A percentile compares a stretch with the other conserved stretches of the same genome.
Conservation (phyloP, 495 filamentous ascomycete species). For the Penicillium pulvis region DNA sequence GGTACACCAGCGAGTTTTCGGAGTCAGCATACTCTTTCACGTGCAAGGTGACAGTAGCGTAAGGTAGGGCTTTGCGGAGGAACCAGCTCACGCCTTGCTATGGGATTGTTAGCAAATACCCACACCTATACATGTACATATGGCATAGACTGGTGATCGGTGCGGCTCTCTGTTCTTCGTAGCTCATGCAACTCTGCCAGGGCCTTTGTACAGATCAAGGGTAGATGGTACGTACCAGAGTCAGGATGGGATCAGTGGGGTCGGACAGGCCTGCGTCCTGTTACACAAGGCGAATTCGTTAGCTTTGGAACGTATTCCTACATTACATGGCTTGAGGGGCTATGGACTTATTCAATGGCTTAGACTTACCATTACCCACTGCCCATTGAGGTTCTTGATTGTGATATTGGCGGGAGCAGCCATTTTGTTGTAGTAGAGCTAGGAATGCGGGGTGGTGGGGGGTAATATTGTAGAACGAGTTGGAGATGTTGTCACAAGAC, state of each 20-base stretch:
- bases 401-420: slow-evolving; percentile 76
- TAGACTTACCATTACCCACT: slow-evolving; percentile 72
- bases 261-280: slow-evolving; percentile 83
- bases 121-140: background rate
- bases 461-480: background rate
- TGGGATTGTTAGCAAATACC: slow-evolving; percentile 1
- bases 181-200: background rate
- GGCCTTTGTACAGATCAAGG: background rate
- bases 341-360: background rate
- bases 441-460: slow-evolving; percentile 13
- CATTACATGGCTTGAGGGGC: background rate
- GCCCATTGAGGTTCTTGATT: slow-evolving; percentile 72
- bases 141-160: background rate
- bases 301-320: background rate
- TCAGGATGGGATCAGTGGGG: slow-evolving; percentile 68
- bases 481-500: background rate
- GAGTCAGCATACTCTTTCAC: slow-evolving; percentile 62
- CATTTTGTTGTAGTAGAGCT: slow-evolving; percentile 56
- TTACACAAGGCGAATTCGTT: slow-evolving; percentile 8
- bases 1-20: slow-evolving; percentile 47
- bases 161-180: background rate
- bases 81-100: slow-evolving; percentile 84
- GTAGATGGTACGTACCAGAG: slow-evolving; percentile 50
- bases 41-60: slow-evolving; percentile 72
- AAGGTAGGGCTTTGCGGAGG: slow-evolving; percentile 71